These are phyloP conservation scores for Stentor roeselii DNA, from an alignment of 73 alveolate species.

Conservation along the genomic window DNA sequence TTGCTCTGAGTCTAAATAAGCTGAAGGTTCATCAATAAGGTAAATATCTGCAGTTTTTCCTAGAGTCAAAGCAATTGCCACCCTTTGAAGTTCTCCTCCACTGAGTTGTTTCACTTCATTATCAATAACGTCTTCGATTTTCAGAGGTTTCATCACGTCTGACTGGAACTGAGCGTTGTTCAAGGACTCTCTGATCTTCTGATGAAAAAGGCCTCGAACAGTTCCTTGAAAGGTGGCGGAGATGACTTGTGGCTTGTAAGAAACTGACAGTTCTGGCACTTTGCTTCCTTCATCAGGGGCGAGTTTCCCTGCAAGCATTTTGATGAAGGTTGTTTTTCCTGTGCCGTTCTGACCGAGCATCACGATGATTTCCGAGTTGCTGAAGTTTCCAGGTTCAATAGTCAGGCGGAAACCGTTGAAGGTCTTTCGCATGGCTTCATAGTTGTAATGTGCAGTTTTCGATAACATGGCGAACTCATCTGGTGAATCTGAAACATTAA, in stretches of 20 bases:
- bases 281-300: constrained; percentile 65
- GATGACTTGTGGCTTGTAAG: constrained; percentile 95
- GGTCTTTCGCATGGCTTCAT: constrained; percentile 88
- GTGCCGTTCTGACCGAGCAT: constrained; percentile 98
- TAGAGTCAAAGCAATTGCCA: constrained; percentile 90
- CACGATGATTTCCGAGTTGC: constrained; percentile 91
- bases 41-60: constrained; percentile 90
- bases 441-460: constrained; percentile 60
- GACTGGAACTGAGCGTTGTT: constrained; percentile 86
- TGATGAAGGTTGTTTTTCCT: constrained; percentile 96
- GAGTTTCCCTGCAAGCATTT: constrained; percentile 91
- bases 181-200: constrained; percentile 70
- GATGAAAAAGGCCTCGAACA: constrained; percentile 78
- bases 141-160: constrained; percentile 95
- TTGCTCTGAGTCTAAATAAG: constrained; percentile 97
- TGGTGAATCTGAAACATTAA: constrained; percentile 78
- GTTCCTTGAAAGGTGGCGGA: constrained; percentile 94
- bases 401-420: constrained; percentile 69
- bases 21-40: constrained; percentile 98
- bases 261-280: constrained; percentile 85
- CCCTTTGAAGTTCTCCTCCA: constrained; percentile 99
- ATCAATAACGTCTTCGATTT: constrained; percentile 86
- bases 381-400: constrained; percentile 87
- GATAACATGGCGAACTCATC: constrained; percentile 57
- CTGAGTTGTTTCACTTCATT: constrained; percentile 88